Conservation (phyloP, 2,329 filamentous ascomycete species). For the Emmonsiellopsis sp. region DNA sequence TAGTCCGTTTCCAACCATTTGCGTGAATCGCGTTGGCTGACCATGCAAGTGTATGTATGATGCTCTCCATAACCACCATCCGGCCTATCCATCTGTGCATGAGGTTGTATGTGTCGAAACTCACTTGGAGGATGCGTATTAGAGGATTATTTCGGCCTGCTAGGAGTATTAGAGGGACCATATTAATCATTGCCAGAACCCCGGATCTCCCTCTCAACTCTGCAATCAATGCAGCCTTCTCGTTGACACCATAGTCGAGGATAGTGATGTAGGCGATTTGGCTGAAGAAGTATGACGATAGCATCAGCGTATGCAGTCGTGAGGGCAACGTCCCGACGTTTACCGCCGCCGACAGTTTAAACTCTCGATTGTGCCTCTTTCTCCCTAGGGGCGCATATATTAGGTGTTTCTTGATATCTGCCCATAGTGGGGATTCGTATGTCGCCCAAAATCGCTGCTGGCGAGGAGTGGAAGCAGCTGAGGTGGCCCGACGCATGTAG, state of each 20-base stretch:
- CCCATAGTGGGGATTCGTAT: conserved; percentile 32
- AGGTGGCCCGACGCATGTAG: conserved; percentile 35
- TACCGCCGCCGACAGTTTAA: conserved; percentile 57
- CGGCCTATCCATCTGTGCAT: conserved; percentile 76
- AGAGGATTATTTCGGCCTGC: conserved; percentile 89
- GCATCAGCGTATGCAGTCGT: conserved; percentile 63
- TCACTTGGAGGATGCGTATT: conserved; percentile 70
- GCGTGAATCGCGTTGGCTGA: conserved; percentile 60
- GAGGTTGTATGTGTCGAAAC: conserved; percentile 94
- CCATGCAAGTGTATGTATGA: conserved; percentile 70
- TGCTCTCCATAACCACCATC: conserved; percentile 59
- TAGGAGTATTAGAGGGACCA: conserved; percentile 82
- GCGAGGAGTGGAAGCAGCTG: conserved; percentile 23
- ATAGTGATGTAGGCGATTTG: conserved; percentile 65
- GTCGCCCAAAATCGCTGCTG: conserved; percentile 38
- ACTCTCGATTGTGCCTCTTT: conserved; percentile 67
- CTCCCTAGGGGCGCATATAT: conserved; percentile 57
- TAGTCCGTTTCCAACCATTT: conserved; percentile 49
- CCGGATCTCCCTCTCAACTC: conserved; percentile 81
- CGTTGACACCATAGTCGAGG: conserved; percentile 34
- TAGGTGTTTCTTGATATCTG: conserved; percentile 37
- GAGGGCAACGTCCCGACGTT: conserved; percentile 70
- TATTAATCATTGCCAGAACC: conserved; percentile 74
- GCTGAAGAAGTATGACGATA: conserved; percentile 57
- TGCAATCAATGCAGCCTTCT: conserved; percentile 54